Percentiles rank a stretch among this genome's conserved stretches.
phyloP scores from a whole-genome alignment of 768 basidiomycete species.

The Trametes sanguinea region DNA sequence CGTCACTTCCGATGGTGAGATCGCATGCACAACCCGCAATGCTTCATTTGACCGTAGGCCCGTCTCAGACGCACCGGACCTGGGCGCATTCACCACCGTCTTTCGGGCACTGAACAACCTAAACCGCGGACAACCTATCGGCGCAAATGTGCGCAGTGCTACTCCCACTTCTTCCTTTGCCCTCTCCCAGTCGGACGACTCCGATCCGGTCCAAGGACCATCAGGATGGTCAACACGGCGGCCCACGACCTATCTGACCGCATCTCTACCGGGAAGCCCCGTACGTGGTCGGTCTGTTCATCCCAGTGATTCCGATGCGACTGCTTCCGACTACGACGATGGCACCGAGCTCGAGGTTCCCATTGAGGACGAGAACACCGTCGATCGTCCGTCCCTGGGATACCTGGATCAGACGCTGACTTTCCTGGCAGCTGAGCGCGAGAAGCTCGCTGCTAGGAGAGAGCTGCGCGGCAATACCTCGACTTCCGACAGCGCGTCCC shows the following conservation, averaged over 20 bases:
- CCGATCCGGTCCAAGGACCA: slow-evolving; percentile 43
- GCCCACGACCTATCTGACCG: slow-evolving; percentile 58
- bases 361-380: slow-evolving; percentile 32
- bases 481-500: slow-evolving; percentile 40
- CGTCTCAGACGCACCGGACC: slow-evolving; percentile 60
- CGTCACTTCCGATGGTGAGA: slow-evolving; percentile 41
- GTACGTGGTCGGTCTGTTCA: slow-evolving; percentile 19
- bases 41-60: neutral
- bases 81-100: slow-evolving; percentile 71
- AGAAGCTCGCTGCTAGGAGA: slow-evolving; percentile 50
- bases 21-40: neutral
- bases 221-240: slow-evolving; percentile 67
- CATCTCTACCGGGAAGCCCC: slow-evolving; percentile 30
- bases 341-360: slow-evolving; percentile 28
- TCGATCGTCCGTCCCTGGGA: slow-evolving; percentile 65
- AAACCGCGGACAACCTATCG: slow-evolving; percentile 40
- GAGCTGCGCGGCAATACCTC: slow-evolving; percentile 29
- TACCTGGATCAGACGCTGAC: slow-evolving; percentile 71
- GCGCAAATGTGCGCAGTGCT: slow-evolving; percentile 25
- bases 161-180: slow-evolving; percentile 33
- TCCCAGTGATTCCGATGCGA: slow-evolving; percentile 24
- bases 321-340: slow-evolving; percentile 31
- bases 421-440: slow-evolving; percentile 75
- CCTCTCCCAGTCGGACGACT: slow-evolving; percentile 41
- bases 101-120: slow-evolving; percentile 65